Conservation (phyloP, 108 stramenopile species). For the Pseudonitzschia multiseries region DNA sequence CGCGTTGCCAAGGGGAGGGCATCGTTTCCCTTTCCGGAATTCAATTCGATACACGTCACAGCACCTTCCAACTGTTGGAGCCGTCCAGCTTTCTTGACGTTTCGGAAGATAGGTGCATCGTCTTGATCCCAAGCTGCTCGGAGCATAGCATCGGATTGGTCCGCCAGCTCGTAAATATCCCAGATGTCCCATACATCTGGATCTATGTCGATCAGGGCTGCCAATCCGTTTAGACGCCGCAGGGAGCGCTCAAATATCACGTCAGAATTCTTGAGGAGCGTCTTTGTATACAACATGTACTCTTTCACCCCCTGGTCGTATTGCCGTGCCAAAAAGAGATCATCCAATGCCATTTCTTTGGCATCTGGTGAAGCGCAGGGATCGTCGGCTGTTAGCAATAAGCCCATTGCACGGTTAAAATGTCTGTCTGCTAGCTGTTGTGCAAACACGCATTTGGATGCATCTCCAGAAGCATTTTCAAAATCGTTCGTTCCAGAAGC, state of each 20-base stretch:
- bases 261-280: conserved; percentile 38
- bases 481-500: conserved; percentile 44
- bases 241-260: conserved; percentile 43
- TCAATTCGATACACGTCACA: conserved; percentile 33
- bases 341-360: conserved; percentile 31
- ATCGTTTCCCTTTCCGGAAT: conserved; percentile 28
- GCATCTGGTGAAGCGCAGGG: conserved; percentile 30
- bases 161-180: conserved; percentile 45
- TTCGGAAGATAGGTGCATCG: conserved; percentile 40
- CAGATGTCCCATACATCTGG: conserved; percentile 39
- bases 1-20: conserved; percentile 51
- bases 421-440: conserved; percentile 59
- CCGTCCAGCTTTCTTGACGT: conserved; percentile 41
- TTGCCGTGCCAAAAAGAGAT: conserved; percentile 30
- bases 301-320: conserved; percentile 44
- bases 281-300: conserved; percentile 36
- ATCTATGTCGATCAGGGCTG: conserved; percentile 35
- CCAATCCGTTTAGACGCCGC: conserved; percentile 47
- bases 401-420: conserved; percentile 67
- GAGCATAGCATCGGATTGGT: conserved; percentile 42
- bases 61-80: conserved; percentile 58
- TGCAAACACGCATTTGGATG: conserved; percentile 39
- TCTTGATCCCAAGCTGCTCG: conserved; percentile 40
- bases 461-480: conserved; percentile 29
- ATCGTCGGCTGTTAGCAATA: conserved; percentile 39